Conservation (phyloP, 768 basidiomycete genomes). For the Suillus cothurnatus region DNA sequence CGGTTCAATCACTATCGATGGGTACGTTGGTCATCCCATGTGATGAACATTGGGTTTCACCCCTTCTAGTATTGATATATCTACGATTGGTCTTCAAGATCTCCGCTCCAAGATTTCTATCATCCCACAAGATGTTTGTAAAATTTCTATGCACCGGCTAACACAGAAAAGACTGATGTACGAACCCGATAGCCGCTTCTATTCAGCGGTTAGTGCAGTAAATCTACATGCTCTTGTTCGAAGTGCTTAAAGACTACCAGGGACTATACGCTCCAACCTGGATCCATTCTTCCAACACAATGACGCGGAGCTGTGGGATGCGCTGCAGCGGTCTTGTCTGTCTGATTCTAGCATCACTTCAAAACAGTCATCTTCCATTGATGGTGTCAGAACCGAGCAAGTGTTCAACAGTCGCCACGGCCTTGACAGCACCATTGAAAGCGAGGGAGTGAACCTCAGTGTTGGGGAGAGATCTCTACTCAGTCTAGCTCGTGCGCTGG, state of each 20-base stretch:
- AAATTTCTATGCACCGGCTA: not conserved
- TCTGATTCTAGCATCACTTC: conserved; percentile 47
- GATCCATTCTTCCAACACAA: conserved; percentile 83
- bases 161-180: not conserved
- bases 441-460: conserved; percentile 53
- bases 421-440: conserved; percentile 52
- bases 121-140: conserved; percentile 66
- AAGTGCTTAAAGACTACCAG: conserved; percentile 40
- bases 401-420: conserved; percentile 41
- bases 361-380: conserved; percentile 17
- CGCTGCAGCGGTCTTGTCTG: conserved; percentile 77
- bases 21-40: conserved; percentile 32
- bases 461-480: conserved; percentile 51
- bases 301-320: conserved; percentile 82
- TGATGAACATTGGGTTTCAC: not conserved
- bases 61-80: conserved; percentile 39
- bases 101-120: conserved; percentile 61
- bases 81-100: conserved; percentile 57
- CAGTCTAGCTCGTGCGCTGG: conserved; percentile 54
- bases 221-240: conserved; percentile 20
- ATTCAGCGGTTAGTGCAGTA: conserved; percentile 49
- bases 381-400: conserved; percentile 14
- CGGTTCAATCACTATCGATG: conserved; percentile 67
- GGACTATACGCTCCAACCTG: conserved; percentile 79
- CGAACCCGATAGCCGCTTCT: conserved; percentile 47